Conservation (phyloP, 257 asterid genomes). For the Solanum tarijense region DNA sequence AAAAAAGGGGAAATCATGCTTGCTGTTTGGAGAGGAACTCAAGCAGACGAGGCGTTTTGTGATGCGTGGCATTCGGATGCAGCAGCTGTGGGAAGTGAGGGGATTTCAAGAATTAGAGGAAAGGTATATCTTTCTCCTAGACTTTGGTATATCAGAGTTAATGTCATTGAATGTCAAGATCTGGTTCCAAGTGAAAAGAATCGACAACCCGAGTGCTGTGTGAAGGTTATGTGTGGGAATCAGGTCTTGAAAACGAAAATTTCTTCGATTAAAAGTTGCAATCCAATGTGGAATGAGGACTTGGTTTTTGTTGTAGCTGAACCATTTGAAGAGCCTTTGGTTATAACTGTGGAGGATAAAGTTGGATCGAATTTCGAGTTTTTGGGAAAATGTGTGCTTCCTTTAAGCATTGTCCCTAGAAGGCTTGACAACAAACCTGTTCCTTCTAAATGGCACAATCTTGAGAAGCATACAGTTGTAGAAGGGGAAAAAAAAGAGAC, state of each 20-base stretch:
- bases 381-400: conserved; percentile 39
- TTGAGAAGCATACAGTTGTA: conserved; percentile 40
- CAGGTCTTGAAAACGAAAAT: conserved; percentile 42
- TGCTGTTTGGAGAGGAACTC: conserved; percentile 83
- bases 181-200: conserved; percentile 41
- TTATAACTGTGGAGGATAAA: conserved; percentile 49
- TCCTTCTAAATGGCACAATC: conserved; percentile 61
- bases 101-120: conserved; percentile 55
- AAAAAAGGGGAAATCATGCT: conserved; percentile 71
- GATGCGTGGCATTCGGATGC: conserved; percentile 97
- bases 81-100: conserved; percentile 46
- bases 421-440: conserved; percentile 65
- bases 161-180: conserved; percentile 72
- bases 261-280: conserved; percentile 23
- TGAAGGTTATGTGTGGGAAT: conserved; percentile 40
- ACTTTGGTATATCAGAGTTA: conserved; percentile 77
- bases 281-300: conserved; percentile 80
- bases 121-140: conserved; percentile 74
- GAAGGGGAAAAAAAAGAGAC: conserved; percentile 48
- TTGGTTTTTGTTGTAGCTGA: conserved; percentile 61
- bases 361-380: conserved; percentile 32
- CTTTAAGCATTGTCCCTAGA: conserved; percentile 23
- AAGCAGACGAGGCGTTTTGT: conserved; percentile 71
- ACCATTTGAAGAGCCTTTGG: conserved; percentile 67
- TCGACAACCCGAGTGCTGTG: conserved; percentile 42